These are phyloP conservation scores for Triadica sebifera DNA, from an alignment of 345 rosid species.

Conservation along the genomic window DNA sequence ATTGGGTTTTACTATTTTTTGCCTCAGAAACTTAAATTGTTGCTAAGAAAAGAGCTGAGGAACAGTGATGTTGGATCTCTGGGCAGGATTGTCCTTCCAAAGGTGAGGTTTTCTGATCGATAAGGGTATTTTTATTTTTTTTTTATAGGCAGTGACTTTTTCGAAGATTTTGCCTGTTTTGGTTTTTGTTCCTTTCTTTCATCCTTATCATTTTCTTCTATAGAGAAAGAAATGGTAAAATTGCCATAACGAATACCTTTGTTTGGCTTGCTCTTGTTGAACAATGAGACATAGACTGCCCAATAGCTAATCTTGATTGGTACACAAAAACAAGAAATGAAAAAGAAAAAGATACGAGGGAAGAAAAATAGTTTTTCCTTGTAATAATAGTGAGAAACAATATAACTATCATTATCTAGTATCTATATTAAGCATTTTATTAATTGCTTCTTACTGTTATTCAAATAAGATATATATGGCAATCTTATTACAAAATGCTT, in stretches of 20 bases:
- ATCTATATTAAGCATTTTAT: background rate
- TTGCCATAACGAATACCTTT: constrained; percentile 19
- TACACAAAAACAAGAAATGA: constrained; percentile 26
- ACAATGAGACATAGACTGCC: constrained; percentile 23
- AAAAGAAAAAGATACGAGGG: background rate
- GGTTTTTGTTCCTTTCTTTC: background rate
- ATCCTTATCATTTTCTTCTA: constrained; percentile 2
- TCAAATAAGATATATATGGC: too few relatives aligned
- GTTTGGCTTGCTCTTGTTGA: constrained; percentile 25
- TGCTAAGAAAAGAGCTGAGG: constrained; percentile 59
- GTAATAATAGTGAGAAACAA: background rate
- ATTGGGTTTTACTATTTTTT: constrained; percentile 12
- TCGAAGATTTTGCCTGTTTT: constrained; percentile 14
- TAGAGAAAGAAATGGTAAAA: constrained; percentile 8
- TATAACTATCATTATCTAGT: too few relatives aligned
- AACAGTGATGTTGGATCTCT: constrained; percentile 82
- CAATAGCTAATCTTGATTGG: constrained; percentile 25
- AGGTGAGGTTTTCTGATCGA: constrained; percentile 48
- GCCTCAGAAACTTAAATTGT: constrained; percentile 53
- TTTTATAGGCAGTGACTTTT: background rate
- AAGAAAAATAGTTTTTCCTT: background rate
- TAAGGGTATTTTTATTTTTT: constrained; percentile 20
- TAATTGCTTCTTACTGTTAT: background rate
- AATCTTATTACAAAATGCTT: too few relatives aligned
- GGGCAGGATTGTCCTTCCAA: constrained; percentile 85